phyloP scores from a whole-genome alignment of 1,139 yeast genomes.

The Yamadazyma diddensiae region DNA sequence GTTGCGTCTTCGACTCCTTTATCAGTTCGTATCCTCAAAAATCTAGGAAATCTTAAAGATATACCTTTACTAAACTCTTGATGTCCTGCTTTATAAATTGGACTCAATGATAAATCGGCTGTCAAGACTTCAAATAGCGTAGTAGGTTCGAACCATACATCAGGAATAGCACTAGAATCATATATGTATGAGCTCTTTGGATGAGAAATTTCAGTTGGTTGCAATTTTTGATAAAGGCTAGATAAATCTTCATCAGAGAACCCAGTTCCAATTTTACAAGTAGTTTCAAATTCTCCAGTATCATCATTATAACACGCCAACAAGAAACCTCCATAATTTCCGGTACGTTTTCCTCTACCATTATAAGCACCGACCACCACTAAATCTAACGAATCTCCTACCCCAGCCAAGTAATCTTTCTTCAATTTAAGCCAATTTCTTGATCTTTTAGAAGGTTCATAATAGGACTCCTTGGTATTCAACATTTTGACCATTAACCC shows the following conservation, averaged over 20 bases:
- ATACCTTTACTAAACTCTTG: slow-evolving; percentile 80
- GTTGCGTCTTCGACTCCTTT: slow-evolving; percentile 89
- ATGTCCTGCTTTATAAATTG: slow-evolving; percentile 87
- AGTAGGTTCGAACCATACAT: slow-evolving; percentile 95
- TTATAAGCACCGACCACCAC: slow-evolving; percentile 93
- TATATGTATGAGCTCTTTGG: slow-evolving; percentile 73
- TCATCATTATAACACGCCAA: slow-evolving; percentile 88
- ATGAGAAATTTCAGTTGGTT: slow-evolving; percentile 62
- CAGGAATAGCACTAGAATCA: slow-evolving; percentile 75
- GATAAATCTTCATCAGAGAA: slow-evolving; percentile 83
- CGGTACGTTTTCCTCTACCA: slow-evolving; percentile 94
- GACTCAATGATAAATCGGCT: slow-evolving; percentile 91
- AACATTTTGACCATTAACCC: slow-evolving; percentile 94
- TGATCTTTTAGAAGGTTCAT: slow-evolving; percentile 93
- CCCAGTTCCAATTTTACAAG: slow-evolving; percentile 97
- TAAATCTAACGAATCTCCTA: slow-evolving; percentile 92
- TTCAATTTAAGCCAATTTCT: slow-evolving; percentile 94
- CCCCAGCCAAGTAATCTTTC: slow-evolving; percentile 90
- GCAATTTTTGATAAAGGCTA: slow-evolving; percentile 54
- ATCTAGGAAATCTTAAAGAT: slow-evolving; percentile 88
- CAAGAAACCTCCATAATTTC: slow-evolving; percentile 89
- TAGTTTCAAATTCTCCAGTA: slow-evolving; percentile 88
- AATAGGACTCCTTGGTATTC: slow-evolving; percentile 74
- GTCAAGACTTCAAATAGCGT: slow-evolving; percentile 86
- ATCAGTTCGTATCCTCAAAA: slow-evolving; percentile 81